A percentile compares a stretch with the other conserved stretches of the same genome.
These are phyloP conservation scores for Penicillium coprophilum DNA, from an alignment of 495 filamentous ascomycete species.

Conservation along the genomic window DNA sequence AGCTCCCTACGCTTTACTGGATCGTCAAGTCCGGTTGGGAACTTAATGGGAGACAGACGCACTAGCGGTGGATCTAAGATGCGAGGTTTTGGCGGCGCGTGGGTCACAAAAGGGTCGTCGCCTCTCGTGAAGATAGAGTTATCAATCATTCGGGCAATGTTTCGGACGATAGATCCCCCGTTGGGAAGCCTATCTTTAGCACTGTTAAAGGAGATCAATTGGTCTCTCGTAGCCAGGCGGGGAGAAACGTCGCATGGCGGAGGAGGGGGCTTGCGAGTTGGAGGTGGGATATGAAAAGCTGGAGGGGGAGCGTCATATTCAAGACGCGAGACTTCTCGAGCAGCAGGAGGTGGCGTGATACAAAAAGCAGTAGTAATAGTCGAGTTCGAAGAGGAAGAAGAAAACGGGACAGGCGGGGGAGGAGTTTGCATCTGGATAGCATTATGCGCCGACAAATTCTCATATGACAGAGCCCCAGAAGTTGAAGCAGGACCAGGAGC, in stretches of 20 bases:
- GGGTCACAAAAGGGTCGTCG: slow-evolving; percentile 3
- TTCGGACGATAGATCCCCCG: slow-evolving; percentile 8
- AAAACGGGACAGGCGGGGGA: background rate
- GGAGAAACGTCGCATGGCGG: background rate
- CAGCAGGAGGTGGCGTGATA: background rate
- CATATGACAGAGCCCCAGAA: background rate
- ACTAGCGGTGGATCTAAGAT: background rate
- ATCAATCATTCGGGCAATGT: slow-evolving; percentile 11
- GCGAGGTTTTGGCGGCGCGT: background rate
- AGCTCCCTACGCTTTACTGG: slow-evolving; percentile 2
- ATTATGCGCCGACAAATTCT: background rate
- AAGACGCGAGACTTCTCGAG: background rate
- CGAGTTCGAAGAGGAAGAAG: background rate
- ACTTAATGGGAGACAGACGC: slow-evolving; percentile 3
- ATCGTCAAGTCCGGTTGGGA: slow-evolving; percentile 1
- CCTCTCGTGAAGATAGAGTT: background rate
- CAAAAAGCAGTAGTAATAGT: slow-evolving; percentile 6
- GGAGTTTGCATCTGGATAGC: background rate
- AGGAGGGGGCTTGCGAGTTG: background rate
- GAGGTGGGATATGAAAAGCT: background rate
- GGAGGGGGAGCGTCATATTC: background rate
- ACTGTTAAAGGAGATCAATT: slow-evolving; percentile 5
- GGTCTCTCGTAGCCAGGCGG: background rate
- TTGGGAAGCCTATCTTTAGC: background rate
- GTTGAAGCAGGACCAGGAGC: background rate